These are phyloP conservation scores for Jackrogersella multiformis DNA, from an alignment of 495 filamentous ascomycete species.

Conservation along the genomic window DNA sequence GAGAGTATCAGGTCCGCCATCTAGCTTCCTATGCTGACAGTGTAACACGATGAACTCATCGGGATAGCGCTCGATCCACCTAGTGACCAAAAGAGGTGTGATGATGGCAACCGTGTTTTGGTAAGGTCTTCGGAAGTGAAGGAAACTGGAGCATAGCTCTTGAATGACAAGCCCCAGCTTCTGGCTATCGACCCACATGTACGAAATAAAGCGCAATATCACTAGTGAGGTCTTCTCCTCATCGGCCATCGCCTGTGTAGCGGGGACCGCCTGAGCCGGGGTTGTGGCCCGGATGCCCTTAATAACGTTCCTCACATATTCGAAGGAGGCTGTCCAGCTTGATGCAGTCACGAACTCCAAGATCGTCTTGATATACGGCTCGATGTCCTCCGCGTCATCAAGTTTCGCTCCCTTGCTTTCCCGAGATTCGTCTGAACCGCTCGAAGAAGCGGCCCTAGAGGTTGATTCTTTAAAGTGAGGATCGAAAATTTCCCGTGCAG, in stretches of 20 bases:
- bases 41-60: slow-evolving; percentile 69
- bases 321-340: slow-evolving; percentile 66
- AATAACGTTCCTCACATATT: slow-evolving; percentile 60
- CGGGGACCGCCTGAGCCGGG: slow-evolving; percentile 49
- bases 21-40: slow-evolving; percentile 63
- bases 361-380: slow-evolving; percentile 59
- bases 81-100: slow-evolving; percentile 64
- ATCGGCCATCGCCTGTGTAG: slow-evolving; percentile 56
- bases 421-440: slow-evolving; percentile 54
- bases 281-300: slow-evolving; percentile 57
- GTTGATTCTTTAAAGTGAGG: slow-evolving; percentile 48
- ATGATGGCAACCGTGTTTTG: slow-evolving; percentile 69
- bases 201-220: slow-evolving; percentile 63
- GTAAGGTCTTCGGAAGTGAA: slow-evolving; percentile 67
- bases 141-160: slow-evolving; percentile 69
- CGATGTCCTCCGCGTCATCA: slow-evolving; percentile 51
- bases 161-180: slow-evolving; percentile 68
- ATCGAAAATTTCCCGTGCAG: slow-evolving; percentile 45
- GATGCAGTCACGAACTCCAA: slow-evolving; percentile 69
- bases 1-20: slow-evolving; percentile 68
- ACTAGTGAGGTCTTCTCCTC: slow-evolving; percentile 61
- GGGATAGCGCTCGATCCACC: slow-evolving; percentile 71
- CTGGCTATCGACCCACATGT: slow-evolving; percentile 67
- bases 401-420: slow-evolving; percentile 41
- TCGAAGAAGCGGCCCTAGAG: slow-evolving; percentile 41